Evolutionary conservation across 768 basidiomycete species (phyloP).

Genomic region (Mycena capillaripes): DNA sequence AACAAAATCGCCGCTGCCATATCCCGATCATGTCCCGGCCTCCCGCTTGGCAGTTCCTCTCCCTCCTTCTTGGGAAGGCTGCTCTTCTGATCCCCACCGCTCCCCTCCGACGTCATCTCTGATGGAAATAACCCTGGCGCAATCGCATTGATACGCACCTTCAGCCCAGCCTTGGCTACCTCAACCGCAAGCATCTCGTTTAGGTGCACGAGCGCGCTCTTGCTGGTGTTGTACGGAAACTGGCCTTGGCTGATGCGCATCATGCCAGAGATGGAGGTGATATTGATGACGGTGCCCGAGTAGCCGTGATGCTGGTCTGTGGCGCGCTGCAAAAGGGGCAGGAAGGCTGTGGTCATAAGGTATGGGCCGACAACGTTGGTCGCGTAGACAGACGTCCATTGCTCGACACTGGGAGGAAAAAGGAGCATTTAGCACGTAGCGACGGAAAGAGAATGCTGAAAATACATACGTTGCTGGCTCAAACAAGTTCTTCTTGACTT

Average conservation of each 20-base stretch:
- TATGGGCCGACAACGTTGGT: background rate
- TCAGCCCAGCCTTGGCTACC: slow-evolving; percentile 27
- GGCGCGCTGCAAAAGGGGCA: background rate
- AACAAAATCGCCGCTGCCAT: slow-evolving; percentile 23
- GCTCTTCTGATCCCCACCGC: slow-evolving; percentile 25
- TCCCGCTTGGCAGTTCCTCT: background rate
- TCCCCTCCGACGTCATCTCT: slow-evolving; percentile 37
- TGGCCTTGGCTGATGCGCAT: slow-evolving; percentile 11
- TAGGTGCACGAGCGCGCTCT: slow-evolving; percentile 46
- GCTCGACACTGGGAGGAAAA: background rate
- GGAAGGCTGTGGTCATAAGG: background rate
- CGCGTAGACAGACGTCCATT: background rate
- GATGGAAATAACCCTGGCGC: slow-evolving; percentile 42
- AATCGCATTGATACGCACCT: slow-evolving; percentile 45
- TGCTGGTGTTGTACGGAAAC: slow-evolving; percentile 46
- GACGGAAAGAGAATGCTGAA: background rate
- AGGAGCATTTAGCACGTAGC: background rate
- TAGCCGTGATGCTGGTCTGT: slow-evolving; percentile 1
- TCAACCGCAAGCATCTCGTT: slow-evolving; percentile 44
- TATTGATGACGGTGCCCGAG: slow-evolving; percentile 1
- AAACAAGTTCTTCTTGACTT: slow-evolving; percentile 46
- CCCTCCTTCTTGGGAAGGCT: slow-evolving; percentile 10
- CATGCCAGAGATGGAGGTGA: slow-evolving; percentile 1
- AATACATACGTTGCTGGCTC: slow-evolving; percentile 41
- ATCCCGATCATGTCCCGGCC: slow-evolving; percentile 9